Base-by-base conservation (phyloP, 108 stramenopile genomes). In the Cyclotella atomus region DNA sequence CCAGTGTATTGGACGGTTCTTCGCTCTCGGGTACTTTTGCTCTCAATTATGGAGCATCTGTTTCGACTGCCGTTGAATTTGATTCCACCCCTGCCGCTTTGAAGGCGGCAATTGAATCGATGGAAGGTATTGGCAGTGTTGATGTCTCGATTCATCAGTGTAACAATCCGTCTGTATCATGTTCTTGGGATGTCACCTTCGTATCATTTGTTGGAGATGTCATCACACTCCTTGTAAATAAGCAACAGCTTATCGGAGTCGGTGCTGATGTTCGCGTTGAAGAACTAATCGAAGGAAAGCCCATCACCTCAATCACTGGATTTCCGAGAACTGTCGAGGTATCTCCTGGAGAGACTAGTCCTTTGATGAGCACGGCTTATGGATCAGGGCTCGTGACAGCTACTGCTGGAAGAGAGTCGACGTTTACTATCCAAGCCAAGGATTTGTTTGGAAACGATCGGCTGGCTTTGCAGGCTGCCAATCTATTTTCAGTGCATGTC, bases 371-470 rank as follows among this genome's bases (percentile, higher is more conserved):
- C 4, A 84, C 75, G 14, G 93, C 89, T 14, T 84, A 74, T 60
- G 93, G 93, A 17, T 45, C 59, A 25, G 93, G 93, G 3, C 79
- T 95, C 30, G 59, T 72, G 23, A 28, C 47, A 33, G 88, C 86
- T 0, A 84, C 46, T 15, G 87, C 93, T 2, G 91, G 91, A 1
- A 67, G 76, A 27, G 27, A 25, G 16, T 74, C 90, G 14, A 41
- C 34, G 0, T 91, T 95, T 57, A 81, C 54, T 10, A 81, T 95
- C 34, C 90, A 88, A 62, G 59, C 88, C 19, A 92, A 92, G 75
- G 93, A 95, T 50, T 72, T 44, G 7, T 86, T 54, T 29, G 89
- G 88, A 21, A 95, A 95, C 65, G 84, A 93, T 76, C 43, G 74
- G 49, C 65, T 87, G n/a, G 53, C 70, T 46, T 45, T 59, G 10